Conservation (phyloP, 2,329 filamentous ascomycete genomes). For the Talaromyces sp. region DNA sequence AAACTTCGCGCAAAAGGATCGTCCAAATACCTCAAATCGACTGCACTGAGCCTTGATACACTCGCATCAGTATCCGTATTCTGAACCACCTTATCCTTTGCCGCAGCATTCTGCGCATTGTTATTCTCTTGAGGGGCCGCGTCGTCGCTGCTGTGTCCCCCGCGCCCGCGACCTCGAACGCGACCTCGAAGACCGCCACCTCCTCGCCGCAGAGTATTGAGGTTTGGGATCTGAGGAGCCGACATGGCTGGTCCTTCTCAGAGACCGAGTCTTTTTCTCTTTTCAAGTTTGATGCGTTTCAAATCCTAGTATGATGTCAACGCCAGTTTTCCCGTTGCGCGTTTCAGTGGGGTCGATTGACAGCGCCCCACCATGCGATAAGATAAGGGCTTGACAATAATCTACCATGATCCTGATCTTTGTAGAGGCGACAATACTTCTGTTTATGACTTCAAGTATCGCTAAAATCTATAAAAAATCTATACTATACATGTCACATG, state of each 20-base stretch:
- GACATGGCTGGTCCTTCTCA: constrained; percentile 50
- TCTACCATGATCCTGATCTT: background rate
- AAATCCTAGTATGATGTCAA: background rate
- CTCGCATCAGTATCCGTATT: constrained; percentile 89
- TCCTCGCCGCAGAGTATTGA: constrained; percentile 54
- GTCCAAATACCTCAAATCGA: constrained; percentile 74
- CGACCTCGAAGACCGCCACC: constrained; percentile 46
- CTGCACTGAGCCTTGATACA: constrained; percentile 80
- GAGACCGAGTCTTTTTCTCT: background rate
- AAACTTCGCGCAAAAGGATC: constrained; percentile 74
- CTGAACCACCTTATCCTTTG: constrained; percentile 71
- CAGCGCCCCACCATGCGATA: background rate
- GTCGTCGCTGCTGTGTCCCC: constrained; percentile 19
- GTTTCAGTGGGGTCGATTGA: background rate
- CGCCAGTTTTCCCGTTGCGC: background rate
- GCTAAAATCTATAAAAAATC: constrained; percentile 1
- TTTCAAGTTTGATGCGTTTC: background rate
- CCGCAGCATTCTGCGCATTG: constrained; percentile 25
- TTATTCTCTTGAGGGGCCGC: constrained; percentile 13
- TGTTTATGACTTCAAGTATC: background rate
- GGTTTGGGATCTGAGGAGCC: constrained; percentile 70
- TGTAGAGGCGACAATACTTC: background rate
- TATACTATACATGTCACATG: constrained; percentile 8
- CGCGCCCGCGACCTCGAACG: constrained; percentile 43
- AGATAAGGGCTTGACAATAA: background rate